Percentiles rank a stretch among this genome's conserved stretches.
Conservation (phyloP, 140 eudicot genomes). For the Flaveria floridana region DNA sequence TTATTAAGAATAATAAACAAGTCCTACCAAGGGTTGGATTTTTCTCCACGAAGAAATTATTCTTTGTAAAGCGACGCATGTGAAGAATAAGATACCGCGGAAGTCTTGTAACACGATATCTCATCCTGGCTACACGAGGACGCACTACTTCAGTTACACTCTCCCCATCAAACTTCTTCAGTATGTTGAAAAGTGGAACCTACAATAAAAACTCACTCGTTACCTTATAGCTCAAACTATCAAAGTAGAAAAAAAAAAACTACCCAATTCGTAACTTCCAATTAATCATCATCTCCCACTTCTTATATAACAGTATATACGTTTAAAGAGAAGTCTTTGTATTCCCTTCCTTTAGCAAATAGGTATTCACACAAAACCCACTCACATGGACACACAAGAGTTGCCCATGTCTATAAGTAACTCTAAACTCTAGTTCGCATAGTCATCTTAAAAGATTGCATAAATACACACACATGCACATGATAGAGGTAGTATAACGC, state of each 20-base stretch:
- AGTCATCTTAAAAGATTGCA: too few relatives aligned
- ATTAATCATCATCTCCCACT: too few relatives aligned
- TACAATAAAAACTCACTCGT: conserved; percentile 25
- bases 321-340: not conserved
- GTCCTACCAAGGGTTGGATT: conserved; percentile 94
- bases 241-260: too few relatives aligned
- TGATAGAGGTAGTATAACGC: not conserved
- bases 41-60: conserved; percentile 92
- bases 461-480: too few relatives aligned
- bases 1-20: not conserved
- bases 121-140: conserved; percentile 95
- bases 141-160: conserved; percentile 93
- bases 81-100: conserved; percentile 93
- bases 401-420: too few relatives aligned
- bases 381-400: not conserved
- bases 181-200: conserved; percentile 97
- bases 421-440: too few relatives aligned
- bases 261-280: too few relatives aligned
- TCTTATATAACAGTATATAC: not conserved
- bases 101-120: conserved; percentile 83
- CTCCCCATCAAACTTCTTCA: conserved; percentile 97
- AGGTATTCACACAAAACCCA: not conserved
- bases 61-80: conserved; percentile 94
- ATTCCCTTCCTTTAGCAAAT: not conserved
- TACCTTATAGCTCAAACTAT: not conserved